Evolutionary conservation across 2,329 filamentous ascomycete genomes (phyloP), one percentile per base, ranked within the genome.

Genomic region (Geosmithia morbida): DNA sequence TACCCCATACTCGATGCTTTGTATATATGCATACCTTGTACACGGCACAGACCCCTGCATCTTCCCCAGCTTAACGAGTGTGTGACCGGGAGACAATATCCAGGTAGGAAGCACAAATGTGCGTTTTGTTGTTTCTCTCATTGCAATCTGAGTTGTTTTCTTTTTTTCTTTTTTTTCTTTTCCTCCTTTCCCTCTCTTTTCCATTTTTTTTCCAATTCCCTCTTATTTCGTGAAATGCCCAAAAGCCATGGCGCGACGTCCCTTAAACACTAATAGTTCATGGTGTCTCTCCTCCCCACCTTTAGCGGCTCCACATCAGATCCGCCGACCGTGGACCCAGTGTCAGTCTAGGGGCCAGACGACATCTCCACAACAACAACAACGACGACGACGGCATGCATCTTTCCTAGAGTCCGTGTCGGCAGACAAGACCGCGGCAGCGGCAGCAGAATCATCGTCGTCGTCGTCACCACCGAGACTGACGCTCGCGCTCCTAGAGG

Each of bases 201-300:
- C 33, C 14, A 13, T 5, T 16, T 37, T 37, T 37, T 17, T 16
- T 3, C 2, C 44, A 11, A 17, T 7, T n/a, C n/a, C 29, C 20
- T 37, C n/a, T n/a, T 5, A 26, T 26, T 26, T 26, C 22, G 22
- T 26, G 22, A 26, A 4, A 26, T 26, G 22, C 8, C 18, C 18
- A 11, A 29, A 3, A 41, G 26, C 29, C 49, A 65, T 65, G 62
- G 51, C 57, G 48, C 50, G 53, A 48, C 54, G 57, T 55, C 57
- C 11, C 41, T 42, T 11, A 3, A 18, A 18, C 41, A 42, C 8
- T 18, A 42, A 10, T 42, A 13, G 33, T 16, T 3, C 33, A 37
- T 37, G 33, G 33, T 37, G 33, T 37, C 29, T 26, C 19, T 44
- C 17, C 18, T 22, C 42, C 42, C 42, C 42, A 44, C 42, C 26